These are phyloP conservation scores for Trichosporon sp. DNA, from an alignment of 1,284 basidiomycete genomes.

Conservation along the genomic window DNA sequence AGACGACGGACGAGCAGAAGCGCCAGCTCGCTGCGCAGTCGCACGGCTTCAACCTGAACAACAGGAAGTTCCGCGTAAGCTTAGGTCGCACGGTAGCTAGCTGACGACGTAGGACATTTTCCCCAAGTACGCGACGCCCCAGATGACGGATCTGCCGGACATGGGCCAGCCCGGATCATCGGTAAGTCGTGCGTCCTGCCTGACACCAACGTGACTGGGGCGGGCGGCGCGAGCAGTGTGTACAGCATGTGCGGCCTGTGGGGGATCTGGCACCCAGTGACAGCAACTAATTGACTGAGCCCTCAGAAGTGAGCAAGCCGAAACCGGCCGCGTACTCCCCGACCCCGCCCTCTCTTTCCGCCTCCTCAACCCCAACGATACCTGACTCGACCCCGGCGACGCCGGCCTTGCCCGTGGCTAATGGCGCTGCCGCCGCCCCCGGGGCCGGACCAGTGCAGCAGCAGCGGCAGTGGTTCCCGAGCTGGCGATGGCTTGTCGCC, in stretches of 20 bases:
- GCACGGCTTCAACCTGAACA: constrained; percentile 79
- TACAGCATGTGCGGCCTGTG: background rate
- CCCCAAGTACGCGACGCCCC: constrained; percentile 73
- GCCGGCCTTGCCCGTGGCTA: constrained; percentile 22
- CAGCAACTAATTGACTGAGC: constrained; percentile 18
- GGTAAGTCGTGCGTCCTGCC: constrained; percentile 22
- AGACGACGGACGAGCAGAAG: constrained; percentile 77
- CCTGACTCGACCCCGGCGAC: background rate
- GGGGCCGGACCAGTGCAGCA: constrained; percentile 4
- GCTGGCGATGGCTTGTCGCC: constrained; percentile 50
- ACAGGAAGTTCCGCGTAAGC: constrained; percentile 69
- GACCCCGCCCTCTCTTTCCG: background rate
- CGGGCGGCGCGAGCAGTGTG: background rate
- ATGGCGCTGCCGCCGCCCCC: background rate
- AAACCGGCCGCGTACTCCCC: background rate
- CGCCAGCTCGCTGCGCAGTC: constrained; percentile 73
- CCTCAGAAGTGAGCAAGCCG: constrained; percentile 13
- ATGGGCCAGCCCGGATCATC: constrained; percentile 64
- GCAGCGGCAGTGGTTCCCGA: constrained; percentile 40
- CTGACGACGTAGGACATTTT: constrained; percentile 65
- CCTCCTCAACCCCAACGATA: constrained; percentile 11
- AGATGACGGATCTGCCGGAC: constrained; percentile 74
- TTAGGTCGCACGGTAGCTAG: background rate
- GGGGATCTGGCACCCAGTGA: too few species aligned
- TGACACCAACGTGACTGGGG: background rate